These are phyloP conservation scores for Deuterostichococcus epilithicus DNA, from an alignment of 139 green algal genomes.

Conservation along the genomic window DNA sequence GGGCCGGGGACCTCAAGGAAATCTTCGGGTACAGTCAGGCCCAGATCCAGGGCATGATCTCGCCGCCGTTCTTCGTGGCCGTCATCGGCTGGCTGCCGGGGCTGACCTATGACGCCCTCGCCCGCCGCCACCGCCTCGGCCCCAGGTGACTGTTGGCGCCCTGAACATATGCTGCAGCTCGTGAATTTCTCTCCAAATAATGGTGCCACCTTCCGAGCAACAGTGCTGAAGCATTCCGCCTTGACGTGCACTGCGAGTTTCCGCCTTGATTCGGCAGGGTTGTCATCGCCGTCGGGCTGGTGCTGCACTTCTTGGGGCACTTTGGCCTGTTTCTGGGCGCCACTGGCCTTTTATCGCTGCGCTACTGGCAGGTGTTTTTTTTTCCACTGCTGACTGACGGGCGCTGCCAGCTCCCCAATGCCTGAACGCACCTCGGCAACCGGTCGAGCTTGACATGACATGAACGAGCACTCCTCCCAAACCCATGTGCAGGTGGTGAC, in stretches of 20 bases:
- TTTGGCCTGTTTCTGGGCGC: slow-evolving; percentile 2
- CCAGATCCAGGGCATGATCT: slow-evolving; percentile 19
- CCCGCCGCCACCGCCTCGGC: background rate
- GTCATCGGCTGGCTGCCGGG: slow-evolving; percentile 15
- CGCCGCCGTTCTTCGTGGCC: slow-evolving; percentile 3
- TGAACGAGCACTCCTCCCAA: background rate
- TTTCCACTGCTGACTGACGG: background rate
- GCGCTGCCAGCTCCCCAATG: background rate
- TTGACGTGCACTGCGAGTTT: background rate
- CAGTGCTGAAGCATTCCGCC: background rate
- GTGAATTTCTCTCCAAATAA: background rate
- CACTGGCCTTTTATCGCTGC: background rate
- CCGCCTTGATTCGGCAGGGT: background rate
- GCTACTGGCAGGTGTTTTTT: background rate
- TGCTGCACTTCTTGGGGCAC: slow-evolving; percentile 1
- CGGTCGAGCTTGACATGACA: too few relatives aligned
- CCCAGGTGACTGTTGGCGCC: background rate
- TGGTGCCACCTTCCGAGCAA: too few relatives aligned
- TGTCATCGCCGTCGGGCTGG: background rate
- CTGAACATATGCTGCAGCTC: background rate
- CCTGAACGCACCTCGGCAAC: background rate
- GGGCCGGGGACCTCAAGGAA: background rate
- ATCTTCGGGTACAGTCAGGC: slow-evolving; percentile 4
- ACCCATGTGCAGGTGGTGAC: slow-evolving; percentile 25
- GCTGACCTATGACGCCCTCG: slow-evolving; percentile 17